phyloP scores from a whole-genome alignment of 2,329 filamentous ascomycete genomes.

The Aspergillus arachidicola region DNA sequence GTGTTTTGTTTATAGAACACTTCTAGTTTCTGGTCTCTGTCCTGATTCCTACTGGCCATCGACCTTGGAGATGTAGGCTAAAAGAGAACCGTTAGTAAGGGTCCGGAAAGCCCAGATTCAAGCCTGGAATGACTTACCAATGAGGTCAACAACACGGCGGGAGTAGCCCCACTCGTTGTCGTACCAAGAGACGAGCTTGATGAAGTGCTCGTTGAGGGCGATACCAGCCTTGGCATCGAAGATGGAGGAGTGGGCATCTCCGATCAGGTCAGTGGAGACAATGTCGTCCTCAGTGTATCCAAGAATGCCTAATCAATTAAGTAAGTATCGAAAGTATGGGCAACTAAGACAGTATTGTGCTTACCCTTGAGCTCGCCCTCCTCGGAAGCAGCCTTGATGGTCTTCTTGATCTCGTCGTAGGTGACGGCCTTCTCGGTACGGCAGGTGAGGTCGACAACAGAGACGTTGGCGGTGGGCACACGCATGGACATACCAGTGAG shows the following conservation, averaged over 20 bases:
- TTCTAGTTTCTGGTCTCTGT: constrained; percentile 33
- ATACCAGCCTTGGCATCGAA: constrained; percentile 99
- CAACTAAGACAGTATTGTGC: neutral
- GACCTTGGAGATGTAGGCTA: constrained; percentile 77
- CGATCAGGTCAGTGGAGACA: constrained; percentile 91
- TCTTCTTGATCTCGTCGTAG: constrained; percentile 84
- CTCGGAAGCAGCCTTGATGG: constrained; percentile 83
- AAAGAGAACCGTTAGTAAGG: constrained; percentile 30
- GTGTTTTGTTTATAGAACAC: constrained; percentile 35
- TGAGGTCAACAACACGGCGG: constrained; percentile 85
- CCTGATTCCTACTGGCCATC: constrained; percentile 56
- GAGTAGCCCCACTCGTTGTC: constrained; percentile 99
- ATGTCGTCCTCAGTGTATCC: constrained; percentile 96
- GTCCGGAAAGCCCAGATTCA: neutral
- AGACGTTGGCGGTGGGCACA: constrained; percentile 98
- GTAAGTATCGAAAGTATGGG: neutral
- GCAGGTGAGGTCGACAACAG: constrained; percentile 94
- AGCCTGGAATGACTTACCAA: constrained; percentile 37
- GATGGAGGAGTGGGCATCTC: constrained; percentile 92
- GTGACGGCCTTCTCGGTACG: constrained; percentile 82
- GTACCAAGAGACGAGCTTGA: constrained; percentile 98
- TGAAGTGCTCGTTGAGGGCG: constrained; percentile 95
- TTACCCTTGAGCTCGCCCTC: constrained; percentile 76
- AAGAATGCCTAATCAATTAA: constrained; percentile 68
- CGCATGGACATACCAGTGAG: constrained; percentile 99